Conservation (phyloP, 1,139 yeast genomes). For the Candida anutae region DNA sequence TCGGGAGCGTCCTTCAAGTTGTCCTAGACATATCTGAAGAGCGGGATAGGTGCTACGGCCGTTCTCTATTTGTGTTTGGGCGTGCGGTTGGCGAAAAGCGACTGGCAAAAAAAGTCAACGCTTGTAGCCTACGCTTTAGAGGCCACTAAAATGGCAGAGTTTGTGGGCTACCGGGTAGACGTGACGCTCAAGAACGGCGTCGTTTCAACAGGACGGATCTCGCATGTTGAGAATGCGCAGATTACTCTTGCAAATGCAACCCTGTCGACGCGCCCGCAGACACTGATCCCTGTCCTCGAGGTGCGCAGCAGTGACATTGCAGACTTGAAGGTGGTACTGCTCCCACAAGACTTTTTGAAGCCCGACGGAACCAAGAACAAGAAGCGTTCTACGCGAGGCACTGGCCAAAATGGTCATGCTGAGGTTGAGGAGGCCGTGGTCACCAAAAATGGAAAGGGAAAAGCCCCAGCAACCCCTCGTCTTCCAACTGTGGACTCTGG, state of each 20-base stretch:
- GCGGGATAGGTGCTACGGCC: too few relatives aligned
- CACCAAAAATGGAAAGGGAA: background rate
- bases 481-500: too few relatives aligned
- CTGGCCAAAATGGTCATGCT: conserved; percentile 2
- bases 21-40: too few relatives aligned
- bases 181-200: conserved; percentile 40
- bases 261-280: conserved; percentile 12
- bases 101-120: background rate
- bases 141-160: conserved; percentile 36
- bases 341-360: conserved; percentile 28
- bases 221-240: conserved; percentile 32
- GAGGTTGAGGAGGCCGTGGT: background rate
- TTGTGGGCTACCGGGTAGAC: conserved; percentile 48
- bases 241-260: conserved; percentile 30
- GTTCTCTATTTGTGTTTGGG: too few relatives aligned
- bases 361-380: conserved; percentile 9
- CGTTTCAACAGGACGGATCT: conserved; percentile 38
- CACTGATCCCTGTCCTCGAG: conserved; percentile 14
- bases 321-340: conserved; percentile 43
- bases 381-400: conserved; percentile 11
- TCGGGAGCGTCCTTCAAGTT: too few relatives aligned
- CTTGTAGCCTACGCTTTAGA: too few relatives aligned
- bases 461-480: background rate
- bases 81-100: too few relatives aligned
- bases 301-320: conserved; percentile 28